Percentiles rank a stretch among this genome's conserved stretches.
Evolutionary conservation across 345 rosid species (phyloP).

Genomic region (Gynandropsis gynandra): DNA sequence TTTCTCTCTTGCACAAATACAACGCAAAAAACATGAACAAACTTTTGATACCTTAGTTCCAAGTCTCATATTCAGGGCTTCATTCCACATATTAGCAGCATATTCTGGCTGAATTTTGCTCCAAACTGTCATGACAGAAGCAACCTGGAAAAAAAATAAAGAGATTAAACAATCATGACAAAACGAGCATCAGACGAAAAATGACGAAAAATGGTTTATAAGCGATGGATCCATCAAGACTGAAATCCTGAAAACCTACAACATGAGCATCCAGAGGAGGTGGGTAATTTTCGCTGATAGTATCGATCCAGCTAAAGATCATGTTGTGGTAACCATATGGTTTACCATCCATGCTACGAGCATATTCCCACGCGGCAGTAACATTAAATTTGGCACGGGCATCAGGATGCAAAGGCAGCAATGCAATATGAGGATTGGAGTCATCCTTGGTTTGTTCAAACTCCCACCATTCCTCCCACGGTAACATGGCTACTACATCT

Average conservation of each 20-base stretch:
- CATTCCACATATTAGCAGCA: slow-evolving; percentile 95
- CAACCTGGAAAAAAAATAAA: slow-evolving; percentile 47
- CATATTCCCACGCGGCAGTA: slow-evolving; percentile 98
- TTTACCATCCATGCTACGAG: slow-evolving; percentile 68
- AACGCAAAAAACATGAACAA: not conserved
- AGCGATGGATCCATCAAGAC: slow-evolving; percentile 2
- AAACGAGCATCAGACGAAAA: not conserved
- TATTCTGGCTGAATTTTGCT: slow-evolving; percentile 79
- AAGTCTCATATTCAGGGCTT: slow-evolving; percentile 87
- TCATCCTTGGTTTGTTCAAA: slow-evolving; percentile 87
- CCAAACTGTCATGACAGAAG: slow-evolving; percentile 97
- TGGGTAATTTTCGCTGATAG: slow-evolving; percentile 74
- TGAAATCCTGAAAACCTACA: slow-evolving; percentile 35
- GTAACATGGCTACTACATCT: slow-evolving; percentile 67
- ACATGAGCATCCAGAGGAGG: slow-evolving; percentile 92
- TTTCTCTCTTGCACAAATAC: too few species aligned
- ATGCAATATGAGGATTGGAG: slow-evolving; percentile 81
- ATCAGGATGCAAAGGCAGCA: slow-evolving; percentile 90
- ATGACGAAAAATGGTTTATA: not conserved
- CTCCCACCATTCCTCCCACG: slow-evolving; percentile 99
- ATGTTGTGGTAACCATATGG: slow-evolving; percentile 97
- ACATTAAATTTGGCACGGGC: slow-evolving; percentile 78
- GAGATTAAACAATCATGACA: slow-evolving; percentile 6
- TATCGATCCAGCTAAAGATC: slow-evolving; percentile 99
- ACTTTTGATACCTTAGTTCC: slow-evolving; percentile 65